Evolutionary conservation across 257 asterid species (phyloP).

Genomic region (Misopates orontium): DNA sequence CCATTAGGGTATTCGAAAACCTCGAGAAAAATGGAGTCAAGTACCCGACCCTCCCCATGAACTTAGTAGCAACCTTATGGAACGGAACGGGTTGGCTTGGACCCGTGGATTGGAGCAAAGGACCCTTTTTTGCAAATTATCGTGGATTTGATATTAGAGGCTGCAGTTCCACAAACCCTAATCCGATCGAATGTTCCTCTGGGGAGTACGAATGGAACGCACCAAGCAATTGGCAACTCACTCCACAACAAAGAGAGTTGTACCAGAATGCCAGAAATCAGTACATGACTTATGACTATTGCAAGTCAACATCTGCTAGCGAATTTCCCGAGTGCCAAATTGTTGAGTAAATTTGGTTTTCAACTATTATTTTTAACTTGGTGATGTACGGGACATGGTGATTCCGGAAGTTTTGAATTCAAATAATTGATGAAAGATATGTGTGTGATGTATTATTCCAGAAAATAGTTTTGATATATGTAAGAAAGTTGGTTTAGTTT

Average conservation of each 20-base stretch:
- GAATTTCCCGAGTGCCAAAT: not conserved
- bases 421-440: no score
- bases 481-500: no score
- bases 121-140: conserved; percentile 7
- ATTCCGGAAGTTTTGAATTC: no score
- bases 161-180: not conserved
- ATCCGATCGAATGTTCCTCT: not conserved
- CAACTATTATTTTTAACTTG: no score
- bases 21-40: not conserved
- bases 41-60: not conserved
- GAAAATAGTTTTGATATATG: no score
- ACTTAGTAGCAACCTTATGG: not conserved
- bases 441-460: no score
- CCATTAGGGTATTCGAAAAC: not conserved
- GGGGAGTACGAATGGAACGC: not conserved
- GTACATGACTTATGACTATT: not conserved
- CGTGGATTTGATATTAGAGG: not conserved
- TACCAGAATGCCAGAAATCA: not conserved
- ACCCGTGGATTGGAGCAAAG: not conserved
- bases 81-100: not conserved
- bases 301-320: not conserved
- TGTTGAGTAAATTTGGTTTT: not conserved
- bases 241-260: not conserved
- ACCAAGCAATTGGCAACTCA: not conserved
- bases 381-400: no score